phyloP scores from a whole-genome alignment of 129 eudicot species.

The Smallanthus sonchifolius region DNA sequence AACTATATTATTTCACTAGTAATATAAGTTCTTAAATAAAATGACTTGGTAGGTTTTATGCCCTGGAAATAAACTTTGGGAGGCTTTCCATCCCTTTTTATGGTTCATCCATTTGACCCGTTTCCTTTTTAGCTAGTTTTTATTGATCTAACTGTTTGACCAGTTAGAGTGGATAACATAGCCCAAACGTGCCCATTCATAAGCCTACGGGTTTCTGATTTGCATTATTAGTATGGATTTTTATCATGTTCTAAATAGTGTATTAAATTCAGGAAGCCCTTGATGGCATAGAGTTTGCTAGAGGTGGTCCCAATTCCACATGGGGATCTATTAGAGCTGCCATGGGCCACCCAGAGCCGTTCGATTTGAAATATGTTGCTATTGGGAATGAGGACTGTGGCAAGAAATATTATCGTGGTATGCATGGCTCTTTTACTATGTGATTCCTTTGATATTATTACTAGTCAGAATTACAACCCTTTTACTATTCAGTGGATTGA shows the following conservation, averaged over 20 bases:
- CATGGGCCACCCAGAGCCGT: constrained; percentile 85
- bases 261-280: constrained; percentile 60
- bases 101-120: background rate
- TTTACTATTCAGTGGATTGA: background rate
- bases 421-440: constrained; percentile 16
- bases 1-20: background rate
- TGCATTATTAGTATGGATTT: background rate
- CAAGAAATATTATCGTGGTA: constrained; percentile 62
- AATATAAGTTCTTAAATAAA: background rate
- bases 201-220: background rate
- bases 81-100: background rate
- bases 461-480: background rate
- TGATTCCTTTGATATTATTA: no score
- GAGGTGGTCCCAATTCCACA: constrained; percentile 63
- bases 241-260: background rate
- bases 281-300: constrained; percentile 87
- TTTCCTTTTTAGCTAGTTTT: background rate
- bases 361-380: constrained; percentile 73
- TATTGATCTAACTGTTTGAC: background rate
- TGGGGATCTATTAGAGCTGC: constrained; percentile 91
- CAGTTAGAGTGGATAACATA: background rate
- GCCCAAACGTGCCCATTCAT: background rate
- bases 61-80: background rate
- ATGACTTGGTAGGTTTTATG: background rate
- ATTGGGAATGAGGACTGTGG: constrained; percentile 87